Conservation (phyloP, 2,329 filamentous ascomycete species). For the Penicillium psychrosexuale region DNA sequence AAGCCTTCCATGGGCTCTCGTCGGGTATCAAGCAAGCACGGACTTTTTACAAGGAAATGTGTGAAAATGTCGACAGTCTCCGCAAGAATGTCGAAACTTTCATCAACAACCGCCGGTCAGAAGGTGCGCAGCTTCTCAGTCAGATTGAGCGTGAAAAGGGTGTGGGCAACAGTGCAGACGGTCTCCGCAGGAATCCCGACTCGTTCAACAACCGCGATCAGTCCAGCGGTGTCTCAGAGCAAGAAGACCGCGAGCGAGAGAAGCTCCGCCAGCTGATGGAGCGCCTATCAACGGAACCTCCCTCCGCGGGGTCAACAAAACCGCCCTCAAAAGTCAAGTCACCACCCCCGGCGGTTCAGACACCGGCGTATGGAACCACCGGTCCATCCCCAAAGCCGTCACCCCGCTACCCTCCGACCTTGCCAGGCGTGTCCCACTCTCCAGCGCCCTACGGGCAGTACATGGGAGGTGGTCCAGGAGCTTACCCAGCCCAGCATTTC, state of each 20-base stretch:
- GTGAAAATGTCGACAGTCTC: slow-evolving; percentile 84
- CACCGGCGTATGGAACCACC: slow-evolving; percentile 30
- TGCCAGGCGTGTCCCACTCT: slow-evolving; percentile 31
- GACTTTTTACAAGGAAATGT: slow-evolving; percentile 94
- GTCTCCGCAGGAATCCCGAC: slow-evolving; percentile 90
- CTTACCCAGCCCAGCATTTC: slow-evolving; percentile 35
- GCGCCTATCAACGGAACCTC: slow-evolving; percentile 77
- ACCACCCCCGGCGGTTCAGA: slow-evolving; percentile 34
- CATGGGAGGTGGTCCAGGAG: slow-evolving; percentile 22
- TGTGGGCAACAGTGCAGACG: slow-evolving; percentile 92
- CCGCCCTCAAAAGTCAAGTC: slow-evolving; percentile 46
- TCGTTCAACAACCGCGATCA: slow-evolving; percentile 77
- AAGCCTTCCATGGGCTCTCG: slow-evolving; percentile 85
- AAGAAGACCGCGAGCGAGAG: slow-evolving; percentile 80
- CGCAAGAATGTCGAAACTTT: slow-evolving; percentile 96
- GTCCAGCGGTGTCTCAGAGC: slow-evolving; percentile 52
- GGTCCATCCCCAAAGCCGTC: slow-evolving; percentile 44
- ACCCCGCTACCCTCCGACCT: slow-evolving; percentile 33
- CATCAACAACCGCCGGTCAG: slow-evolving; percentile 87
- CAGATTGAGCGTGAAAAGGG: slow-evolving; percentile 78
- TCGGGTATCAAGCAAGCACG: slow-evolving; percentile 84
- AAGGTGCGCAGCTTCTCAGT: slow-evolving; percentile 83
- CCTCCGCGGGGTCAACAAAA: slow-evolving; percentile 42
- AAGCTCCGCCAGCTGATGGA: slow-evolving; percentile 89
- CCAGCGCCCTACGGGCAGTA: slow-evolving; percentile 39